These are phyloP conservation scores for Mortierella sp. DNA, from an alignment of 371 early-diverging fungal genomes.

Conservation along the genomic window DNA sequence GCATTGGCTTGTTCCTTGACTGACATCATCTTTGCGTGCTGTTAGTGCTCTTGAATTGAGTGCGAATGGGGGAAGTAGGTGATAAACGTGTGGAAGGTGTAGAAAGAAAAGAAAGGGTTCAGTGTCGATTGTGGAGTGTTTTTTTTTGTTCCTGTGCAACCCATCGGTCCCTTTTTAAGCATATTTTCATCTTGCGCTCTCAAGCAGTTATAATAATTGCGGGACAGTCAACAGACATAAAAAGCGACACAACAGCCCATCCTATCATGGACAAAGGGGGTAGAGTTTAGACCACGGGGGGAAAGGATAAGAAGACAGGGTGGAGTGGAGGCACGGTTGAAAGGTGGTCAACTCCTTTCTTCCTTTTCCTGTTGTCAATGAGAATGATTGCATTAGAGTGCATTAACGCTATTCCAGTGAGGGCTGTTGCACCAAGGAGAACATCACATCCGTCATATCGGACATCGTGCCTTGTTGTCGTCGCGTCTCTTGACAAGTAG, in stretches of 20 bases:
- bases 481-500: not conserved
- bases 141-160: constrained; percentile 3
- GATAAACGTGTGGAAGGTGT: not conserved
- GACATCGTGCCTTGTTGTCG: not conserved
- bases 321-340: not conserved
- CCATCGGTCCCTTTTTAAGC: not conserved
- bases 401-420: constrained; percentile 10
- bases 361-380: not conserved
- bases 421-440: not conserved
- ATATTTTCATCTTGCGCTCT: not conserved
- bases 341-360: not conserved
- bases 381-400: constrained; percentile 13
- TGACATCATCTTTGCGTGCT: constrained; percentile 35
- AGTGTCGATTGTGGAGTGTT: not conserved
- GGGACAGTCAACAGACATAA: not conserved
- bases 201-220: not conserved
- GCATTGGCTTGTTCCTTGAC: constrained; percentile 42
- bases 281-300: not conserved
- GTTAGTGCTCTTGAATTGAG: not conserved
- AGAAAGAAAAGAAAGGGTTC: not conserved
- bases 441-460: not conserved
- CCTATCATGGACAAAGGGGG: not conserved
- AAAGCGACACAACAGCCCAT: constrained; percentile 12
- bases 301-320: not conserved
- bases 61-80: not conserved